These are phyloP conservation scores for Ophiostoma himal-ulmi DNA, from an alignment of 2,329 filamentous ascomycete genomes.

Conservation along the genomic window DNA sequence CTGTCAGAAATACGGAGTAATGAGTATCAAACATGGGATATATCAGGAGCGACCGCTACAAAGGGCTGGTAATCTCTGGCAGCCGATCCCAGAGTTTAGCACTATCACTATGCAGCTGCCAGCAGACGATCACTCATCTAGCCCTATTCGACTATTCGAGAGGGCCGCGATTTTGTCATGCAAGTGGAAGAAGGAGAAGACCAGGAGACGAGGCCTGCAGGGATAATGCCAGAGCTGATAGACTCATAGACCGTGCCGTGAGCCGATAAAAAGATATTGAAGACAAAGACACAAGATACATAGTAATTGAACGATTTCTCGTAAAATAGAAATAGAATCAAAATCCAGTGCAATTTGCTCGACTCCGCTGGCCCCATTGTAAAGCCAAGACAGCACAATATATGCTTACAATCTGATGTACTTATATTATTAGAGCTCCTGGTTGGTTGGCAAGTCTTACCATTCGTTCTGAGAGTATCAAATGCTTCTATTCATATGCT, in stretches of 20 bases:
- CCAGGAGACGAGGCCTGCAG: background rate
- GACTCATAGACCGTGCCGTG: background rate
- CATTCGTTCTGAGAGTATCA: background rate
- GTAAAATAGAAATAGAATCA: background rate
- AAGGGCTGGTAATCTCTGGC: background rate
- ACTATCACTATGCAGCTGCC: background rate
- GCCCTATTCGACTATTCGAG: conserved; percentile 3
- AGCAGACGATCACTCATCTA: background rate
- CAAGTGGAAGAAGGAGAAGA: background rate
- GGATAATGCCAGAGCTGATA: background rate
- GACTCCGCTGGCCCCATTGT: background rate
- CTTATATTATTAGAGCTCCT: background rate
- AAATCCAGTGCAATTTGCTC: conserved; percentile 9
- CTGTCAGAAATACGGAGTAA: background rate
- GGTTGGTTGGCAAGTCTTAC: background rate
- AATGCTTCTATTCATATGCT: background rate
- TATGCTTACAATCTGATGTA: background rate
- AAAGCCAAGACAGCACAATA: conserved; percentile 5
- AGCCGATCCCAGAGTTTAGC: background rate
- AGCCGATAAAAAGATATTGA: background rate
- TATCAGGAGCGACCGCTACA: background rate
- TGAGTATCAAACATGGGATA: background rate
- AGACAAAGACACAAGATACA: background rate
- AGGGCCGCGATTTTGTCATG: conserved; percentile 4
- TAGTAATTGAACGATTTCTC: background rate